phyloP scores from a whole-genome alignment of 139 green algal species.

The Mesostigma viride region DNA sequence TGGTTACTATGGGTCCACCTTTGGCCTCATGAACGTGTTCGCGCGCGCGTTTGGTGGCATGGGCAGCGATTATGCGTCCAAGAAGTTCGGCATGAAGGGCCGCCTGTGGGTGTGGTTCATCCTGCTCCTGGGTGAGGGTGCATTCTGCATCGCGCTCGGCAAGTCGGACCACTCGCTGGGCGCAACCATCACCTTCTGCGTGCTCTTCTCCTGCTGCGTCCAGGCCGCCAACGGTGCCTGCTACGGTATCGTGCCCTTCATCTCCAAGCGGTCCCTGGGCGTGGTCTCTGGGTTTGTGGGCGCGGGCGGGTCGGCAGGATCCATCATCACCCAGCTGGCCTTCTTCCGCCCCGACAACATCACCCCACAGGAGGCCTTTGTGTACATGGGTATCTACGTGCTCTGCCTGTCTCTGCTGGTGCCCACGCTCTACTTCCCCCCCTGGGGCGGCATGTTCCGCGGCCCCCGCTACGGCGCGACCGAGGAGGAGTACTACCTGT shows the following conservation, averaged over 20 bases:
- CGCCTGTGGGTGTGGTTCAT: conserved; percentile 42
- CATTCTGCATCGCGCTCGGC: not conserved
- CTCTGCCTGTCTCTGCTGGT: conserved; percentile 54
- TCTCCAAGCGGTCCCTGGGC: conserved; percentile 66
- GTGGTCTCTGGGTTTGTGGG: conserved; percentile 76
- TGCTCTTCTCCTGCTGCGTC: too few species aligned
- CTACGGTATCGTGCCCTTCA: conserved; percentile 83
- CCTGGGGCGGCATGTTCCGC: conserved; percentile 82
- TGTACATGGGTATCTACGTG: conserved; percentile 78
- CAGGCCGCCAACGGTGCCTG: conserved; percentile 33
- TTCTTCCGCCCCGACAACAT: conserved; percentile 33
- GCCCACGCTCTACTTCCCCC: conserved; percentile 73
- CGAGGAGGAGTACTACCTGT: conserved; percentile 22
- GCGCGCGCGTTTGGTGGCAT: conserved; percentile 53
- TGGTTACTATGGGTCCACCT: conserved; percentile 12
- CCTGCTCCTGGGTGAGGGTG: not conserved
- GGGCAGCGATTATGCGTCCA: conserved; percentile 42
- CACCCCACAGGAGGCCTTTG: conserved; percentile 50
- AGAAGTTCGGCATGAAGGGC: conserved; percentile 54
- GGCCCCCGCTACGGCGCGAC: conserved; percentile 31
- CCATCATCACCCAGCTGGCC: conserved; percentile 54
- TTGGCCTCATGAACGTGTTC: conserved; percentile 79
- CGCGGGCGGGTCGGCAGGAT: conserved; percentile 77
- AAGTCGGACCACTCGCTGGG: not conserved
- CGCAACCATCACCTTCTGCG: too few species aligned